Percentiles rank a stretch among this genome's conserved stretches.
These are phyloP conservation scores for Podaxis pistillaris DNA, from an alignment of 768 basidiomycete species.

Conservation along the genomic window DNA sequence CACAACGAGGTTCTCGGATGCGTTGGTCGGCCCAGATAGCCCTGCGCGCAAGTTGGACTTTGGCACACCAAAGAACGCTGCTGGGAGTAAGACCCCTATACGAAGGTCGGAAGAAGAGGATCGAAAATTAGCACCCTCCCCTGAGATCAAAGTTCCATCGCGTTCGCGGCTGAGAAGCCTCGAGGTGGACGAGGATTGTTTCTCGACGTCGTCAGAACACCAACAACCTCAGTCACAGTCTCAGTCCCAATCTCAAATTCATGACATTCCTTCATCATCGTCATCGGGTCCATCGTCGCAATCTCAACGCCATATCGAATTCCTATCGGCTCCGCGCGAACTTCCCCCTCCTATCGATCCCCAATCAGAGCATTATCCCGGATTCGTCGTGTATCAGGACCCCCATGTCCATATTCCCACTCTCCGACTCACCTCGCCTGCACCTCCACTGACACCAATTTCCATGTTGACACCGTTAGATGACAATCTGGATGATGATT, in stretches of 20 bases:
- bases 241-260: constrained; percentile 22
- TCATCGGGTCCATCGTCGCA: constrained; percentile 18
- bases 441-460: background rate
- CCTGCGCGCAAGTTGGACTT: constrained; percentile 56
- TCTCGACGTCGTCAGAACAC: background rate
- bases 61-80: constrained; percentile 32
- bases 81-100: constrained; percentile 11
- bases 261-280: constrained; percentile 13
- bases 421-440: background rate
- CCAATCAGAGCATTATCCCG: constrained; percentile 65
- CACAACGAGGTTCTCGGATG: constrained; percentile 22
- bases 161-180: background rate
- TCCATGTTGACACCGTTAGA: background rate
- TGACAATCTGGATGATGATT: constrained; percentile 3
- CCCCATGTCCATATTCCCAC: constrained; percentile 25
- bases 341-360: constrained; percentile 44
- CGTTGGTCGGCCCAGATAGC: constrained; percentile 32
- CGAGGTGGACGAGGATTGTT: background rate
- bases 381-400: constrained; percentile 60
- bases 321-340: constrained; percentile 32
- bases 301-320: constrained; percentile 17
- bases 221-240: constrained; percentile 9
- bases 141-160: constrained; percentile 12
- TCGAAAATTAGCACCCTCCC: constrained; percentile 19
- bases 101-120: constrained; percentile 17